Evolutionary conservation across 2,329 filamentous ascomycete genomes (phyloP).

Genomic region (Metarhizium album): DNA sequence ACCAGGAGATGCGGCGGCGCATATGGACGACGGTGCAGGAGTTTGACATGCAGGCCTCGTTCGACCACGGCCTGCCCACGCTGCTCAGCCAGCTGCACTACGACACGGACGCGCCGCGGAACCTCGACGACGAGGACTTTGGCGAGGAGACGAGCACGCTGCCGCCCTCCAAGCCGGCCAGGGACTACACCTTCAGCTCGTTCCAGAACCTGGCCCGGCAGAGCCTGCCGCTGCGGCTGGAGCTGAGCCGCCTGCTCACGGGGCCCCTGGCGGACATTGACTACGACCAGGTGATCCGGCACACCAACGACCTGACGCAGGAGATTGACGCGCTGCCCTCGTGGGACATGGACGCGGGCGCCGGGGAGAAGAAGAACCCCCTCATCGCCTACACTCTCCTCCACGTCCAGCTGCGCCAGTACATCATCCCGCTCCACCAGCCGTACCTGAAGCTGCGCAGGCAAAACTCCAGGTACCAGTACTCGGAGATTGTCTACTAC

Average conservation of each 20-base stretch:
- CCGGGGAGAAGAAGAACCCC: conserved; percentile 37
- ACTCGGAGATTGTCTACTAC: conserved; percentile 53
- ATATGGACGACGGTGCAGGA: conserved; percentile 52
- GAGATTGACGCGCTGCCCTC: conserved; percentile 50
- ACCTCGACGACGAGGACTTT: conserved; percentile 48
- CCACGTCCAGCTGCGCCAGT: conserved; percentile 50
- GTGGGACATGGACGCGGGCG: conserved; percentile 34
- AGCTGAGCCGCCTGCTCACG: conserved; percentile 45
- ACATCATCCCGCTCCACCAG: conserved; percentile 51
- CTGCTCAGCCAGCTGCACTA: conserved; percentile 46
- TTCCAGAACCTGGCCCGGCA: conserved; percentile 48
- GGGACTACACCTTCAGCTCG: conserved; percentile 47
- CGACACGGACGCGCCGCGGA: conserved; percentile 43
- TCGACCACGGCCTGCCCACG: conserved; percentile 49
- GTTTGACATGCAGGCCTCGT: conserved; percentile 51
- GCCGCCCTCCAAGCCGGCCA: conserved; percentile 38
- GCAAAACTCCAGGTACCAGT: conserved; percentile 50
- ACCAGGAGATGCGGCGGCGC: conserved; percentile 50
- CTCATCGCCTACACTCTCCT: conserved; percentile 49
- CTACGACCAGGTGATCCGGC: conserved; percentile 51
- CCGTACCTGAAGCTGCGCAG: conserved; percentile 49
- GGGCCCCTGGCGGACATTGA: conserved; percentile 44
- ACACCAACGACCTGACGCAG: conserved; percentile 49
- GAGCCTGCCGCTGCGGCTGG: conserved; percentile 44
- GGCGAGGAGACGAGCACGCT: conserved; percentile 40